Conservation (phyloP, 2,329 filamentous ascomycete species). For the Phyllosticta citriasiana region DNA sequence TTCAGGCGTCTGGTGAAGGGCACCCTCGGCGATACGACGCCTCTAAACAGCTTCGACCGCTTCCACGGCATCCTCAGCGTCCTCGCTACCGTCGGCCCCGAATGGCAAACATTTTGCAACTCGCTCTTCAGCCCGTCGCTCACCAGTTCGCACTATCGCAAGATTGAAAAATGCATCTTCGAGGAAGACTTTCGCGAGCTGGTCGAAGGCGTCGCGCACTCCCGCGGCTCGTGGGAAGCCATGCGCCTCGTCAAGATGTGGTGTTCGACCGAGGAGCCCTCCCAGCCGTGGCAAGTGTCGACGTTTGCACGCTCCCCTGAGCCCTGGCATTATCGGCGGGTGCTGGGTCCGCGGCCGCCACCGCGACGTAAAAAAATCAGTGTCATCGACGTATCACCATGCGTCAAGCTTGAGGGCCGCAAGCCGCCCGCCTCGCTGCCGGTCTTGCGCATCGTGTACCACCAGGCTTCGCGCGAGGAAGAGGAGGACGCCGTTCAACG, state of each 20-base stretch:
- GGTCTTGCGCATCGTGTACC: constrained; percentile 3
- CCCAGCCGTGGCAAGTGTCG: background rate
- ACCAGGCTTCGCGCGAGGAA: background rate
- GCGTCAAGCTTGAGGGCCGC: background rate
- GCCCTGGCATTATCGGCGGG: background rate
- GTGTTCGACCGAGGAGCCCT: constrained; percentile 21
- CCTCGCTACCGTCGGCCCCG: constrained; percentile 18
- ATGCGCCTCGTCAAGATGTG: constrained; percentile 39
- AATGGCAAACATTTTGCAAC: constrained; percentile 10
- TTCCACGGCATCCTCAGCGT: constrained; percentile 14
- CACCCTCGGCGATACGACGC: background rate
- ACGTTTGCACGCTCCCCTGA: background rate
- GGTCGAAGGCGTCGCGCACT: constrained; percentile 44
- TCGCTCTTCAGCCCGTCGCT: background rate
- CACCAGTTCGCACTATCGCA: constrained; percentile 1
- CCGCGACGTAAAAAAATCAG: background rate
- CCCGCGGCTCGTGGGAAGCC: constrained; percentile 38
- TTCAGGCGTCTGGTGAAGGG: background rate
- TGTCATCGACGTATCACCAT: background rate
- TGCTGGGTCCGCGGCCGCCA: background rate
- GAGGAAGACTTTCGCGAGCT: constrained; percentile 33
- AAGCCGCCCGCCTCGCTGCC: background rate
- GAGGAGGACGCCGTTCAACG: background rate
- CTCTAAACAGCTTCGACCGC: background rate
- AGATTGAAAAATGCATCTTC: constrained; percentile 20